Conservation (phyloP, 1,284 basidiomycete genomes). For the Heterobasidion irregulare region DNA sequence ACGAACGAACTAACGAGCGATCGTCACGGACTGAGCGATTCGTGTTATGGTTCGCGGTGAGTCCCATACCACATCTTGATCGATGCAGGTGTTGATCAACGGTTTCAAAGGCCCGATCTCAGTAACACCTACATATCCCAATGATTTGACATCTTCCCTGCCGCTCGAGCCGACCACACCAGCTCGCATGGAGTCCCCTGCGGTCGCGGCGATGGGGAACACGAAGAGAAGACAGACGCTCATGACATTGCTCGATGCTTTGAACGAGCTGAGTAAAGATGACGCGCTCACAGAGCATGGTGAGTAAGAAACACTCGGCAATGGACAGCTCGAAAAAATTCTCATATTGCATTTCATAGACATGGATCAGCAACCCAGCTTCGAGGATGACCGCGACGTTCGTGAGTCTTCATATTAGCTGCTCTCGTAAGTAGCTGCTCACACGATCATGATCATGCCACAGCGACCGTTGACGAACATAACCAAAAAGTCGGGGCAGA, state of each 20-base stretch:
- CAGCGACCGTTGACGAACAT: slow-evolving; percentile 61
- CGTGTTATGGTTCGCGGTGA: not conserved
- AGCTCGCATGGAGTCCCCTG: not conserved
- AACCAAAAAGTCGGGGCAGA: slow-evolving; percentile 56
- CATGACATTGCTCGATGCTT: slow-evolving; percentile 52
- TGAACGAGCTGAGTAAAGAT: slow-evolving; percentile 50
- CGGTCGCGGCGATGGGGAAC: not conserved
- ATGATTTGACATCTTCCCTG: not conserved
- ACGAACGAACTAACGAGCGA: no score
- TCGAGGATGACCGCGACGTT: slow-evolving; percentile 56
- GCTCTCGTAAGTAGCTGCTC: no score
- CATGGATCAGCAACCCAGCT: slow-evolving; percentile 29
- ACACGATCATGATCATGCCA: not conserved
- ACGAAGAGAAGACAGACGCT: slow-evolving; percentile 46
- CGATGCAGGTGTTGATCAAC: not conserved
- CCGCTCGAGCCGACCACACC: not conserved
- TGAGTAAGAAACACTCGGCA: slow-evolving; percentile 9
- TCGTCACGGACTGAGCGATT: no score
- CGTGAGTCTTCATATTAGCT: slow-evolving; percentile 35
- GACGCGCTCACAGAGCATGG: slow-evolving; percentile 23
- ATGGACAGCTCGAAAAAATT: not conserved
- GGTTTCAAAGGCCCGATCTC: not conserved
- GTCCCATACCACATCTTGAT: not conserved
- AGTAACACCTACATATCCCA: not conserved
- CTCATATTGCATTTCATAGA: slow-evolving; percentile 14